Base-by-base conservation (phyloP, 805 yeast species). In the Wickerhamomyces chambardii region DNA sequence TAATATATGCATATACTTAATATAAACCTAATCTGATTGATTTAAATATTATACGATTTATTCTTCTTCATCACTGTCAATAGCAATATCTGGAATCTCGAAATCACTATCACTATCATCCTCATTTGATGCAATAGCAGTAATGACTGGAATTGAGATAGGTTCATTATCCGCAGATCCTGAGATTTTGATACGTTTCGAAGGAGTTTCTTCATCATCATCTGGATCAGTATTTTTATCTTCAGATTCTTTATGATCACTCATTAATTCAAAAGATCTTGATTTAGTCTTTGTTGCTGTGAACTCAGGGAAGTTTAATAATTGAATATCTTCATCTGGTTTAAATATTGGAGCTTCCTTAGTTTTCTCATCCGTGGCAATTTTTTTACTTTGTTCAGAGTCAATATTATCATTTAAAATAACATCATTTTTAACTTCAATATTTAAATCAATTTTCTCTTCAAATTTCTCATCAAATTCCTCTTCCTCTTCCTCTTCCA, bases 21-120 rank as follows among this genome's bases (percentile, higher is more conserved):
- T n/a, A n/a, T n/a, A n/a, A n/a, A n/a, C n/a, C n/a, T n/a, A n/a
- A n/a, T n/a, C n/a, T n/a, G n/a, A n/a, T n/a, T n/a, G n/a, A n/a
- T n/a, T n/a, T n/a, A n/a, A n/a, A n/a, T n/a, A n/a, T n/a, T n/a
- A n/a, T n/a, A n/a, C n/a, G n/a, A n/a, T n/a, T 34, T 64, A 68
- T 1, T 65, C 61, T 18, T 67, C 73, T 33, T 64, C 71, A 22
- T 56, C 72, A 32, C 66, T 50, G 30, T 62, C 68, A 7, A 66
- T 41, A 9, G 46, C 64, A 35, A 66, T 57, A 14, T 52, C 58
- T 6, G 79, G 79, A 36, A 73, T 68, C 40, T 71, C 78, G 31
- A 71, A 66, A 42, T 73, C 78, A 15, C 70, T 62, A 15, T 54
- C 61, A 19, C 52, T 61, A 17, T 52, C 58, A 2, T 51, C 58